These are phyloP conservation scores for Fragaria ananassa DNA, from an alignment of 306 rosid genomes.

Conservation along the genomic window DNA sequence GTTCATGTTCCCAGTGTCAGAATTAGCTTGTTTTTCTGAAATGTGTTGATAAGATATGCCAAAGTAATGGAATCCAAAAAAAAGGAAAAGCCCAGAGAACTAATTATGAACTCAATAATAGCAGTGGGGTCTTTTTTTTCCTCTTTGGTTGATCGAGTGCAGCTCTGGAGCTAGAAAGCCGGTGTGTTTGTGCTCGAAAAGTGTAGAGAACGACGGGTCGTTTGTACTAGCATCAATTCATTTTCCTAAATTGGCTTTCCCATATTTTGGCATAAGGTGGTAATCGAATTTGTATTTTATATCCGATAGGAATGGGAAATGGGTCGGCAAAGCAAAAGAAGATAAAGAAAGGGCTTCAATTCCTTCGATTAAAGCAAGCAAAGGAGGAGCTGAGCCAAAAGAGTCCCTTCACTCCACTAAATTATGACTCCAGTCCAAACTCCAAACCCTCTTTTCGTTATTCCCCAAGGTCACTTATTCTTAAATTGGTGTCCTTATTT, in stretches of 20 bases:
- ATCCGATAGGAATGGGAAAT: constrained; percentile 5
- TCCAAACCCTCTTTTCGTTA: constrained; percentile 26
- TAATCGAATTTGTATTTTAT: neutral
- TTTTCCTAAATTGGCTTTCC: neutral
- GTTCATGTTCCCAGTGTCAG: neutral
- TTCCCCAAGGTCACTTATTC: constrained; percentile 27
- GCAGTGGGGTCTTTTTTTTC: neutral
- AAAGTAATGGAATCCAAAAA: neutral
- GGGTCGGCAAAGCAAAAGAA: constrained; percentile 36
- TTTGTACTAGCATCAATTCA: neutral
- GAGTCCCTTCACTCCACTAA: constrained; percentile 13
- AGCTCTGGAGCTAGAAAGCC: neutral
- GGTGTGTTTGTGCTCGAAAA: neutral
- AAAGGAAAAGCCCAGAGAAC: neutral
- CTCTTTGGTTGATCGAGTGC: neutral
- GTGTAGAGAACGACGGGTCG: neutral
- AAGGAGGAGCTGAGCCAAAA: neutral
- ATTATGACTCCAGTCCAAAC: constrained; percentile 4
- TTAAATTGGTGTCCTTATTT: constrained; percentile 2
- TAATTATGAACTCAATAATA: neutral
- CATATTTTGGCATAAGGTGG: neutral
- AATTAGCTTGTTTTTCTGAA: neutral
- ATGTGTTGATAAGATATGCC: neutral
- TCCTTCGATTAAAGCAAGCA: constrained; percentile 41
- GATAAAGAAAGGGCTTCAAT: constrained; percentile 31